Base-by-base conservation (phyloP, 192 early-diverging fungal genomes). In the Coemansia sp. region DNA sequence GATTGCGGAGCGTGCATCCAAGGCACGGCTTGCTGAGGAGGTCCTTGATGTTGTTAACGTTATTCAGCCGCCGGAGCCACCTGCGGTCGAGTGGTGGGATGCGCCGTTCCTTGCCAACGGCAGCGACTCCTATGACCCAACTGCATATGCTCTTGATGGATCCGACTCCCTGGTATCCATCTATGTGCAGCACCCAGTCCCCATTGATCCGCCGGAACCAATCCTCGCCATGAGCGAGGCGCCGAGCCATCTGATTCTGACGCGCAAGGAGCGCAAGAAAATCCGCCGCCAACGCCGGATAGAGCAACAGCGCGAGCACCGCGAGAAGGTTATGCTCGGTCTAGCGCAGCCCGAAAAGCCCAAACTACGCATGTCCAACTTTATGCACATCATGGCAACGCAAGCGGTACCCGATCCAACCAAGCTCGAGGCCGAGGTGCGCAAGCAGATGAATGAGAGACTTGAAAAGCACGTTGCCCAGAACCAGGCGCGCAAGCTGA, bases 31-130 rank as follows among this genome's bases (percentile, higher is more conserved):
- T 5, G 69, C 65, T 19, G 80, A 79, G 7, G 76, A 79, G 54
- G 67, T 69, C 5, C 20, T 84, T 5, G 73, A 79, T 37, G 51
- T 54, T 12, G 65, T 50, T 10, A 74, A 39, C 22, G 69, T 63
- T 6, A 87, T 92, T 9, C 90, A 83, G 84, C 68, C 65, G 66
- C 81, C 87, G 37, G 77, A 86, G 53, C 91, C 94, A 22, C 92
- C 95, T 0, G 82, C 63, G 2, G 87, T 93, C 11, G 98, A 99
- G 77, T 99, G 98, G 98, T 99, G 98, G 98, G 98, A 99, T 85
- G 88, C 87, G 41, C 91, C 90, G 12, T 85, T 98, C 22, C 84
- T 91, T 13, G 72, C 82, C 2, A 87, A 92, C 70, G 86, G 86
- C 51, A 32, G 32, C 3, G 51, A 25, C 8, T 79, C 84, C 8